Percentiles rank a stretch among this genome's conserved stretches.
Conservation (phyloP, 176 grass and related monocot genomes). For the Aegilops speltoides region DNA sequence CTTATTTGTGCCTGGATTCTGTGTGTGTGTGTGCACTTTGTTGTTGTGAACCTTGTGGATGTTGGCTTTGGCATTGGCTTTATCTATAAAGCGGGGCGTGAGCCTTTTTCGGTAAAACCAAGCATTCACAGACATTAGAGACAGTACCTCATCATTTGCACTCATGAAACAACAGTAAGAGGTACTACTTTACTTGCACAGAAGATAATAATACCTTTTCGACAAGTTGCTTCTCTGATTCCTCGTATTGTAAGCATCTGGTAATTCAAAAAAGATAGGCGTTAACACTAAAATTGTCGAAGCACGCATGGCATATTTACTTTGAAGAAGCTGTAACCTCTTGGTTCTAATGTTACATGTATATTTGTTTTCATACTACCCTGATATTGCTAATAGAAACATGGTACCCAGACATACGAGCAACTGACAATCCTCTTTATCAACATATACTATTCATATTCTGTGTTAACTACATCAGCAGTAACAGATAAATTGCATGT, state of each 20-base stretch:
- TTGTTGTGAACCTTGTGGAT: too few species aligned
- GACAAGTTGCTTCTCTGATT: slow-evolving; percentile 60
- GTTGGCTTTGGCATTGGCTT: too few species aligned
- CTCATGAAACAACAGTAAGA: not conserved
- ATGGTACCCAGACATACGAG: not conserved
- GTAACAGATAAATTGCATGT: slow-evolving; percentile 6
- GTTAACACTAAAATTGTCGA: not conserved
- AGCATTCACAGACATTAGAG: not conserved
- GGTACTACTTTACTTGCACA: slow-evolving; percentile 3
- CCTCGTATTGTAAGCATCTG: slow-evolving; percentile 56
- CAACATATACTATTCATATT: slow-evolving; percentile 15
- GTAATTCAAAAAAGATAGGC: slow-evolving; percentile 16
- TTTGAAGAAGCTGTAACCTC: not conserved
- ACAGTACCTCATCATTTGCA: not conserved
- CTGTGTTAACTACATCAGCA: slow-evolving; percentile 10
- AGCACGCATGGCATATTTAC: slow-evolving; percentile 4
- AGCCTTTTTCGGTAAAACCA: too few species aligned
- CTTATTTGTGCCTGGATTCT: too few species aligned
- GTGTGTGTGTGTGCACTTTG: too few species aligned
- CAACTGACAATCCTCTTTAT: not conserved
- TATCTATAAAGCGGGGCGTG: too few species aligned
- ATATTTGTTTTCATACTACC: slow-evolving; percentile 13
- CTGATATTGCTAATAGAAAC: not conserved
- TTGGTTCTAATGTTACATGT: not conserved
- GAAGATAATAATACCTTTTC: slow-evolving; percentile 49